These are phyloP conservation scores for Cyclotella baltica DNA, from an alignment of 108 stramenopile species.

Conservation along the genomic window DNA sequence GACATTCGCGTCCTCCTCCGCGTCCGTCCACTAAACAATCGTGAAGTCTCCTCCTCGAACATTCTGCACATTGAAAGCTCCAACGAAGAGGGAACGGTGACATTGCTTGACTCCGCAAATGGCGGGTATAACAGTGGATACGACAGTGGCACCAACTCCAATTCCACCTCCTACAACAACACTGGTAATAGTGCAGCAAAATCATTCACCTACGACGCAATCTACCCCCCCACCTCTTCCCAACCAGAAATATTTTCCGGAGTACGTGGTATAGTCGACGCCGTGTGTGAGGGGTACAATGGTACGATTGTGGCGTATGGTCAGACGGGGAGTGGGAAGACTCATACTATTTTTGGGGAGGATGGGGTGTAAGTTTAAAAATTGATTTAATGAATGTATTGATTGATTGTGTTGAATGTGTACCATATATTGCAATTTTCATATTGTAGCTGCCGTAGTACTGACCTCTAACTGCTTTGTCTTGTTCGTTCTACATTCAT, in stretches of 20 bases:
- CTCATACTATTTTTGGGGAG: conserved; percentile 51
- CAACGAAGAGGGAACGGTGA: conserved; percentile 23
- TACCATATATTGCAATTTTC: too few relatives aligned
- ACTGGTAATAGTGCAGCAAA: not conserved
- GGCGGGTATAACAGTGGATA: too few relatives aligned
- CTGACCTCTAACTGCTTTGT: too few relatives aligned
- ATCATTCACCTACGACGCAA: conserved; percentile 30
- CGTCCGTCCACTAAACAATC: conserved; percentile 51
- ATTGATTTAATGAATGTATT: not conserved
- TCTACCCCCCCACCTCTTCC: conserved; percentile 32
- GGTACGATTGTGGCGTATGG: conserved; percentile 62
- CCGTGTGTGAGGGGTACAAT: conserved; percentile 51
- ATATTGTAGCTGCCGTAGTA: too few relatives aligned
- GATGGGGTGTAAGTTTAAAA: conserved; percentile 35
- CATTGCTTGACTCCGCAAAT: too few relatives aligned
- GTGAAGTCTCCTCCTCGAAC: conserved; percentile 19
- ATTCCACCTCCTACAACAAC: not conserved
- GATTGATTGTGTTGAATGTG: conserved; percentile 1
- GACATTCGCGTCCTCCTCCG: conserved; percentile 60
- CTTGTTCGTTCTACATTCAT: too few relatives aligned
- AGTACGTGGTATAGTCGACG: conserved; percentile 49
- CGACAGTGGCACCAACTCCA: not conserved
- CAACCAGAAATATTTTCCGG: conserved; percentile 46
- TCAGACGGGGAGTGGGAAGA: conserved; percentile 56
- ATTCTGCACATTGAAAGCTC: conserved; percentile 23